Conservation (phyloP, 163 green algal genomes). For the Scenedesmus sp. region DNA sequence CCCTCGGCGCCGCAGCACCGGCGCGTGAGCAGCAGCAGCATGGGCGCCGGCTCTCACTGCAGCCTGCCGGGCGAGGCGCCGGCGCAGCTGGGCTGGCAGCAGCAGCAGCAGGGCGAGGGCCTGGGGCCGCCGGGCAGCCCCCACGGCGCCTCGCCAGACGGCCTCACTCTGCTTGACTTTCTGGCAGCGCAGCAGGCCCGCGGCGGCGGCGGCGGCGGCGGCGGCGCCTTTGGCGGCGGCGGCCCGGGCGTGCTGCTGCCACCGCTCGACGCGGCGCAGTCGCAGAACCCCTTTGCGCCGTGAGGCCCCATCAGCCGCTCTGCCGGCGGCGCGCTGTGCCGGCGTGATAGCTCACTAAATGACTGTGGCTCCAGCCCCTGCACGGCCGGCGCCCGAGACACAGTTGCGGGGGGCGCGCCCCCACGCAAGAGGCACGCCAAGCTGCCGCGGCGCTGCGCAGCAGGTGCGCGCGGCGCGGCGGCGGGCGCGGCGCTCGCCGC, state of each 20-base stretch:
- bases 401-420: too few relatives aligned
- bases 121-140: too few relatives aligned
- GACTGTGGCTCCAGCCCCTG: too few relatives aligned
- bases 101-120: not conserved
- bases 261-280: conserved; percentile 17
- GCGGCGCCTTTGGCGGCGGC: not conserved
- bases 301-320: too few relatives aligned
- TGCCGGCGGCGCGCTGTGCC: too few relatives aligned
- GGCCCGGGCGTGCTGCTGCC: conserved; percentile 19
- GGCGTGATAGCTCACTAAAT: too few relatives aligned
- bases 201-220: not conserved
- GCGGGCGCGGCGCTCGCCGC: too few relatives aligned
- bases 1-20: not conserved
- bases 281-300: conserved; percentile 39
- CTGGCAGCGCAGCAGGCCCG: conserved; percentile 20
- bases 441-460: too few relatives aligned
- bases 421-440: too few relatives aligned
- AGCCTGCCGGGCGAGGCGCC: too few relatives aligned
- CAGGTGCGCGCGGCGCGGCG: too few relatives aligned
- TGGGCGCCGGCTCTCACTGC: not conserved
- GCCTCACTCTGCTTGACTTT: conserved; percentile 21
- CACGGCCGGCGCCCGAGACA: too few relatives aligned
- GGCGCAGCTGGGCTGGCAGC: conserved; percentile 4
- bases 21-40: conserved; percentile 7
- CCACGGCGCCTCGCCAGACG: not conserved